Base-by-base conservation (phyloP, 2,329 filamentous ascomycete species). In the Podosphaera leucotricha region DNA sequence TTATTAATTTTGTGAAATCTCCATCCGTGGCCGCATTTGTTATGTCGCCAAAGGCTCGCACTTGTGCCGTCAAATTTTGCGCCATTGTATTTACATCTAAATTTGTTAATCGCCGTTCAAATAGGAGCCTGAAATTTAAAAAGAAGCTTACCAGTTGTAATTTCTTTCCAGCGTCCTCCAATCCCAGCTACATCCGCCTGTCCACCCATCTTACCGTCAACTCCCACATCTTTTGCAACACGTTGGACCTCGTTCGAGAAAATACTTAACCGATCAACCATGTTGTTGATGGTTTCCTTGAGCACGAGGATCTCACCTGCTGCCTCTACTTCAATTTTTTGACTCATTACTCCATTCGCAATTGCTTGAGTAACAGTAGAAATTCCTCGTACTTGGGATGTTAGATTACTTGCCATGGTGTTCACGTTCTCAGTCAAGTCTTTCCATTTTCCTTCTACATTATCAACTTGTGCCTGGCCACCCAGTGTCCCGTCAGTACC, bases 211-310 rank as follows among this genome's bases (percentile, higher is more conserved):
- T 94, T 95, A 49, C 87, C 87, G 56, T 95, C 90, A 43, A 95
- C 87, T 52, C 87, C 87, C 52, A 95, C 90, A 60, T 95, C 90
- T 55, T 90, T 86, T 46, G 87, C 87, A 24, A 98, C 87, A 53
- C 86, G 75, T 63, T 95, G 90, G 50, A 98, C 80, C 58, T 93
- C 86, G 53, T 92, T 85, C 45, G 86, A 93, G 72, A 94, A 95
- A 51, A 87, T 87, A 47, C 90, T 92, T 43, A 98, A 66, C 49
- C 87, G 76, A 59, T 86, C 86, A 51, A 95, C 87, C 87, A 94
- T 94, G 75, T 94, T 87, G 60, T 94, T 94, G 65, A 94, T 93
- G 38, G 87, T 95, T 57, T 92, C 84, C 59, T 94, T 94, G 43
- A 95, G 65, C 2, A 92, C 78, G 50, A 90, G 72, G 50, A 95